These are phyloP conservation scores for Panaeolus papilionaceus DNA, from an alignment of 768 basidiomycete genomes.

Conservation along the genomic window DNA sequence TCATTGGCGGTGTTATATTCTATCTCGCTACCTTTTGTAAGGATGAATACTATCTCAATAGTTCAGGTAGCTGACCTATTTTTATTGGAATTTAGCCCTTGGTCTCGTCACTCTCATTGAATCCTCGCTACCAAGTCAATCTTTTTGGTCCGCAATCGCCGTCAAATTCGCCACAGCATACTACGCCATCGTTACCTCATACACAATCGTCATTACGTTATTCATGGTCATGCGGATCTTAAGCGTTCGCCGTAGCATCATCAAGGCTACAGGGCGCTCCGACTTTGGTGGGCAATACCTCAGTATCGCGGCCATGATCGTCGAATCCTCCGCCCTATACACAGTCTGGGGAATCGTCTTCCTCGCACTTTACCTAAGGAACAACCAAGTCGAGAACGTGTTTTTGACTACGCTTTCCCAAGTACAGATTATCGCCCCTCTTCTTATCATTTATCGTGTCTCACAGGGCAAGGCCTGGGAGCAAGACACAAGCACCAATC, in stretches of 20 bases:
- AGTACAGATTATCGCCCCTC: constrained; percentile 7
- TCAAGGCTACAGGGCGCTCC: not conserved
- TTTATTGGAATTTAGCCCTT: not conserved
- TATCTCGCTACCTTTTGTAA: not conserved
- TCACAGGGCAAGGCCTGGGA: no score
- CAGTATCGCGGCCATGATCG: constrained; percentile 34
- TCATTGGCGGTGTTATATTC: not conserved
- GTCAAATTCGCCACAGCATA: not conserved
- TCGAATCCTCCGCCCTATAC: constrained; percentile 36
- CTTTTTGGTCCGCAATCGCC: not conserved
- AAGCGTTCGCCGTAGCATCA: not conserved
- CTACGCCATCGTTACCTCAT: not conserved
- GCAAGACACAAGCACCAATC: no score
- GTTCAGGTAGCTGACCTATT: no score
- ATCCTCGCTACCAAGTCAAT: not conserved
- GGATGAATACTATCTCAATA: not conserved
- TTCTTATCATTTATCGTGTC: no score
- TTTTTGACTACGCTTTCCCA: constrained; percentile 16
- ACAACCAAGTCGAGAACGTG: constrained; percentile 11
- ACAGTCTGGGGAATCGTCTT: constrained; percentile 19
- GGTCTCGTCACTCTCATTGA: not conserved
- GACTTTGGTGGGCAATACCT: constrained; percentile 30
- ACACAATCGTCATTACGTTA: not conserved
- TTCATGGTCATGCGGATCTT: not conserved
- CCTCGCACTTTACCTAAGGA: constrained; percentile 11